phyloP scores from a whole-genome alignment of 352 stramenopile species.

The Globisporangium splendens region DNA sequence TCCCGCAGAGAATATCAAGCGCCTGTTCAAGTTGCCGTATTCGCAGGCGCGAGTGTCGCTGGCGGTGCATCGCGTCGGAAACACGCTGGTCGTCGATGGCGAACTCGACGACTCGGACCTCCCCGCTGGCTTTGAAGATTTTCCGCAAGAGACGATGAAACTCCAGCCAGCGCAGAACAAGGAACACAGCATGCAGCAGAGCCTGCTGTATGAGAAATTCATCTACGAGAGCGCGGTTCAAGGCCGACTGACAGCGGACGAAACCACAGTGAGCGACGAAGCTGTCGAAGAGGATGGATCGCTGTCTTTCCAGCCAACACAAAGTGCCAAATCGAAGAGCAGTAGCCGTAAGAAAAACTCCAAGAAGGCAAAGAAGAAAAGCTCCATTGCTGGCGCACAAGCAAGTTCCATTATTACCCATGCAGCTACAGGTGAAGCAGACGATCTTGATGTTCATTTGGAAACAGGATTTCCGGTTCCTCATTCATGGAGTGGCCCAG shows the following conservation, averaged over 20 bases:
- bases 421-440: background rate
- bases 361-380: slow-evolving; percentile 30
- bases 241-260: slow-evolving; percentile 23
- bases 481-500: background rate
- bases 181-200: slow-evolving; percentile 46
- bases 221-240: slow-evolving; percentile 76
- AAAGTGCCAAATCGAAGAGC: background rate
- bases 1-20: slow-evolving; percentile 84
- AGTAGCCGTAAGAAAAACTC: slow-evolving; percentile 26
- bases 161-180: slow-evolving; percentile 33
- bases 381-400: background rate
- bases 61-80: slow-evolving; percentile 74
- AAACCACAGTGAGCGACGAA: background rate
- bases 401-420: background rate
- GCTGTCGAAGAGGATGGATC: background rate
- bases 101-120: slow-evolving; percentile 71
- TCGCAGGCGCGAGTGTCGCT: slow-evolving; percentile 75
- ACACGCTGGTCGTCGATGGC: slow-evolving; percentile 77
- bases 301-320: background rate
- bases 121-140: slow-evolving; percentile 60
- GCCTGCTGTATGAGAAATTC: slow-evolving; percentile 82
- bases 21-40: slow-evolving; percentile 85
- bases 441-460: background rate
- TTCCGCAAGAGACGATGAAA: slow-evolving; percentile 50
- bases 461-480: background rate